Evolutionary conservation across 2,329 filamentous ascomycete species (phyloP).

Genomic region (Magnaporthales sp.): DNA sequence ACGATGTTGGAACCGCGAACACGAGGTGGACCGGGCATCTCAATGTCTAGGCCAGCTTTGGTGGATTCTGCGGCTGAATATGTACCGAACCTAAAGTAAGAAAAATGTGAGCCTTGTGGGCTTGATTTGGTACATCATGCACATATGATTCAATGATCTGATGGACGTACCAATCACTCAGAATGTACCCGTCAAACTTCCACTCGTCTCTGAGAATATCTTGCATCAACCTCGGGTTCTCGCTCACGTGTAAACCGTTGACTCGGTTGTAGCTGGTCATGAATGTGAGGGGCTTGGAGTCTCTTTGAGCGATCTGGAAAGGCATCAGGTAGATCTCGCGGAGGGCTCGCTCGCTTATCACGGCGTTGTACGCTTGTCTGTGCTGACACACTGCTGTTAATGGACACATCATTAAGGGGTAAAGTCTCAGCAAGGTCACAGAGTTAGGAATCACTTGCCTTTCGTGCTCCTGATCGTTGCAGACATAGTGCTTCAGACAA

Average conservation of each 20-base stretch:
- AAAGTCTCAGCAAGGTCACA: not conserved
- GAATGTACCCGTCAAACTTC: conserved; percentile 27
- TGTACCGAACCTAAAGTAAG: conserved; percentile 13
- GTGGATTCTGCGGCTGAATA: conserved; percentile 17
- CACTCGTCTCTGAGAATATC: conserved; percentile 28
- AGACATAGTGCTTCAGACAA: conserved; percentile 31
- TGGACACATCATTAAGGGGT: not conserved
- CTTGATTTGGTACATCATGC: not conserved
- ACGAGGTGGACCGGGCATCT: conserved; percentile 21
- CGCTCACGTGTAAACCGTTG: conserved; percentile 27
- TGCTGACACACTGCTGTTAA: not conserved
- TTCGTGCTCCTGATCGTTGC: conserved; percentile 29
- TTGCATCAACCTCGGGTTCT: conserved; percentile 23
- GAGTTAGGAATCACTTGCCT: conserved; percentile 10
- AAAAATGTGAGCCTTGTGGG: not conserved
- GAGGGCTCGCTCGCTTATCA: conserved; percentile 27
- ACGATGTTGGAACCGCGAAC: conserved; percentile 18
- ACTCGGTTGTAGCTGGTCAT: conserved; percentile 32
- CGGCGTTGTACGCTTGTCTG: conserved; percentile 22
- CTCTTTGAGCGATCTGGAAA: conserved; percentile 27
- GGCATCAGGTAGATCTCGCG: conserved; percentile 30
- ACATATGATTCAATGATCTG: not conserved
- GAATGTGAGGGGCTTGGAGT: conserved; percentile 22
- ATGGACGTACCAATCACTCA: conserved; percentile 29
- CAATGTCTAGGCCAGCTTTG: conserved; percentile 17